Evolutionary conservation across 208 protist genomes (phyloP).

Genomic region (Acanthamoeba castellanii): DNA sequence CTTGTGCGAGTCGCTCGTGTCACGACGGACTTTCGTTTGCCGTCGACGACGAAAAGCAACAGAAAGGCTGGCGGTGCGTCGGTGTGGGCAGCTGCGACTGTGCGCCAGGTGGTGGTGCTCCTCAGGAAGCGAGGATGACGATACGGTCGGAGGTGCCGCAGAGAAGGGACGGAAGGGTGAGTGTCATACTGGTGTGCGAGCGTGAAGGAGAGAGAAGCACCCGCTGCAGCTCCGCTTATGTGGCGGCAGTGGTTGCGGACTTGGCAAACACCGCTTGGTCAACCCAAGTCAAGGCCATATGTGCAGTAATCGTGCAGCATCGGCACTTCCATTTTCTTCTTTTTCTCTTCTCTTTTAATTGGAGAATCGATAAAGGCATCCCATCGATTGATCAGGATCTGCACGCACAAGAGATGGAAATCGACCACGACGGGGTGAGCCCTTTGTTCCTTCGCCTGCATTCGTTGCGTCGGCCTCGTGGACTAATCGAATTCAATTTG

Average conservation of each 20-base stretch:
- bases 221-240: neutral
- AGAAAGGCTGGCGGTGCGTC: neutral
- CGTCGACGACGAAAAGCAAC: neutral
- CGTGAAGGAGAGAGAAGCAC: neutral
- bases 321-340: neutral
- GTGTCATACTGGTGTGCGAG: slow-evolving; percentile 11
- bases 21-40: neutral
- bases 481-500: neutral
- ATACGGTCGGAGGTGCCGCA: neutral
- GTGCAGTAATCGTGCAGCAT: too few relatives aligned
- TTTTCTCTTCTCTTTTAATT: neutral
- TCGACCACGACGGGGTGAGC: neutral
- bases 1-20: too few relatives aligned
- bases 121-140: neutral
- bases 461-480: neutral
- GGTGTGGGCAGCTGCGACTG: too few relatives aligned
- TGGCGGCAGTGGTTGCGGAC: neutral
- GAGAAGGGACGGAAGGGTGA: neutral
- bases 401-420: neutral
- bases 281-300: neutral
- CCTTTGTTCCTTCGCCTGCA: neutral
- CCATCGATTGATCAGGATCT: too few relatives aligned
- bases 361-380: too few relatives aligned
- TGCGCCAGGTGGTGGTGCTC: neutral
- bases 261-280: neutral